phyloP scores from a whole-genome alignment of 495 filamentous ascomycete species.

The Penicillium dipodomyicola region DNA sequence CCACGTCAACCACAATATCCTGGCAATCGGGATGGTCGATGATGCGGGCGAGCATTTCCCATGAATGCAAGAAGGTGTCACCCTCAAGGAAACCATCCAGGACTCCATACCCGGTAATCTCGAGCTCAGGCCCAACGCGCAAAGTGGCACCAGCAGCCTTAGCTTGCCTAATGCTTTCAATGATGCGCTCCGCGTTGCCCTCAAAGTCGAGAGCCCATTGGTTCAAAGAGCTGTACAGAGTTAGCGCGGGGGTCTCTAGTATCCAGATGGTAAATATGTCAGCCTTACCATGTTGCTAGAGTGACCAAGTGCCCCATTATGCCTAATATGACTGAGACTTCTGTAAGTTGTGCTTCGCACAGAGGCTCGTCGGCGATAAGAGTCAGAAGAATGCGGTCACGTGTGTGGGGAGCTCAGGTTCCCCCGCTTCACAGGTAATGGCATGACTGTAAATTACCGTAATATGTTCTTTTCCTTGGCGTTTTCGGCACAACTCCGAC shows the following conservation, averaged over 20 bases:
- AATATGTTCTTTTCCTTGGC: neutral
- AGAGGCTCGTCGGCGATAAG: slow-evolving; percentile 5
- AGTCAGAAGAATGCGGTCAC: slow-evolving; percentile 30
- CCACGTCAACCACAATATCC: slow-evolving; percentile 79
- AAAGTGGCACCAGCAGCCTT: slow-evolving; percentile 70
- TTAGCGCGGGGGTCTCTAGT: slow-evolving; percentile 12
- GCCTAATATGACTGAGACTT: slow-evolving; percentile 2
- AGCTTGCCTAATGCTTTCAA: slow-evolving; percentile 68
- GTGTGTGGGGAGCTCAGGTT: slow-evolving; percentile 39
- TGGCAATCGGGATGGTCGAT: slow-evolving; percentile 62
- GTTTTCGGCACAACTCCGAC: slow-evolving; percentile 21
- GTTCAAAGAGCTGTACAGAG: slow-evolving; percentile 36
- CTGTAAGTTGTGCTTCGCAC: neutral
- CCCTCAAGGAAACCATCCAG: slow-evolving; percentile 32
- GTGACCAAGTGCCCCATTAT: slow-evolving; percentile 44
- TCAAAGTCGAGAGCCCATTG: slow-evolving; percentile 75
- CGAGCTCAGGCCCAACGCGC: slow-evolving; percentile 73
- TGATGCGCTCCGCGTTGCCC: slow-evolving; percentile 73
- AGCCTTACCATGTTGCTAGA: slow-evolving; percentile 39
- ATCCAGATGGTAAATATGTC: neutral
- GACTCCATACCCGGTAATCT: slow-evolving; percentile 63
- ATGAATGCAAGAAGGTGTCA: slow-evolving; percentile 62
- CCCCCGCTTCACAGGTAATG: slow-evolving; percentile 26
- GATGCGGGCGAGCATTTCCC: slow-evolving; percentile 61
- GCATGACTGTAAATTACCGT: slow-evolving; percentile 20